phyloP scores from a whole-genome alignment of 2,329 filamentous ascomycete species.

The Proliferodiscus dingleyae region DNA sequence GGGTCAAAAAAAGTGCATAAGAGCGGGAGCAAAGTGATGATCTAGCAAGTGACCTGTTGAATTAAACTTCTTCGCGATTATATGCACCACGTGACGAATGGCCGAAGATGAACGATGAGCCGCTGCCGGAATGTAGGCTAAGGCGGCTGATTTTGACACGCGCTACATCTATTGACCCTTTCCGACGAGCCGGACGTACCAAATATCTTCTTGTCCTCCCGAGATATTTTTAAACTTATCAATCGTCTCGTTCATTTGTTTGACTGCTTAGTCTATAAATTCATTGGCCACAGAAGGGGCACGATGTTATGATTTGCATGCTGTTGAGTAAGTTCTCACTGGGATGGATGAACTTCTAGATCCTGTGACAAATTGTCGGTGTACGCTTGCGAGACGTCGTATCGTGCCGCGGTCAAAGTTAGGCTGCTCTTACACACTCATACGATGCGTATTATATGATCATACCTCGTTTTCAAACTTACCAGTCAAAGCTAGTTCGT shows the following conservation, averaged over 20 bases:
- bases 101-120: not conserved
- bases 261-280: too few species aligned
- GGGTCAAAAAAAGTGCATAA: too few species aligned
- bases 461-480: too few species aligned
- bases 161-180: not conserved
- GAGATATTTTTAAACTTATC: too few species aligned
- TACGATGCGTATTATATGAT: too few species aligned
- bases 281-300: too few species aligned
- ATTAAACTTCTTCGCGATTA: not conserved
- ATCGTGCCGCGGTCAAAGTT: not conserved
- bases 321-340: not conserved
- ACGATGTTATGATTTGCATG: too few species aligned
- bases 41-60: not conserved
- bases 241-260: too few species aligned
- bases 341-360: not conserved
- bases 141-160: not conserved
- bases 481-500: too few species aligned
- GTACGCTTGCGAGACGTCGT: not conserved
- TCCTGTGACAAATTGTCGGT: not conserved
- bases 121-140: not conserved
- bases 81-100: too few species aligned
- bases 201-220: too few species aligned
- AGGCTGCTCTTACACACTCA: not conserved
- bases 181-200: not conserved
- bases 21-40: too few species aligned